These are phyloP conservation scores for Populus tomentosa DNA, from an alignment of 441 rosid genomes.

Conservation along the genomic window DNA sequence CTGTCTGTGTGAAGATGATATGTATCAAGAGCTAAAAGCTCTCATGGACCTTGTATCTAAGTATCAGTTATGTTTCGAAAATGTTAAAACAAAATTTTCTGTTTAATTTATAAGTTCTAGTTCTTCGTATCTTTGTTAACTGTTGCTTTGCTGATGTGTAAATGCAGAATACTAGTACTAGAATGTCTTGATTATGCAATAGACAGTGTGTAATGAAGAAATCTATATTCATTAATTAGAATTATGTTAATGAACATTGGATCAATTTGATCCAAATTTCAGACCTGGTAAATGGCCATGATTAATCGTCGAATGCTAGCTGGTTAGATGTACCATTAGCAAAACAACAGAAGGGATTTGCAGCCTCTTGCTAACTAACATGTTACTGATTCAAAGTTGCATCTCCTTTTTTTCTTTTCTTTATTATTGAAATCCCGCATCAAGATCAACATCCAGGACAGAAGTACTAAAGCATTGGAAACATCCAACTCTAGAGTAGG, in stretches of 20 bases:
- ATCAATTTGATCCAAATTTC: background rate
- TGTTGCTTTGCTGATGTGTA: background rate
- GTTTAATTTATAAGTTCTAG: background rate
- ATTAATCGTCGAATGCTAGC: background rate
- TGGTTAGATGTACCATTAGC: background rate
- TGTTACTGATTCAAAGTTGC: too few species aligned
- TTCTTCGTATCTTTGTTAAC: background rate
- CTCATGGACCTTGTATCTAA: too few species aligned
- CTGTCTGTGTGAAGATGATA: too few species aligned
- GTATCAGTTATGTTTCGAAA: background rate
- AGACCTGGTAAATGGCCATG: background rate
- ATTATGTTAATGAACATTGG: background rate
- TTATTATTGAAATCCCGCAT: background rate
- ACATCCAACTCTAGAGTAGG: background rate
- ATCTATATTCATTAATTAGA: background rate
- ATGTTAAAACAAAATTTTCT: background rate
- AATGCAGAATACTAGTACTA: background rate
- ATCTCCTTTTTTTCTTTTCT: background rate
- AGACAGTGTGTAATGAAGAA: background rate
- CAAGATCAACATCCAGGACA: background rate
- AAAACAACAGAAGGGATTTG: background rate
- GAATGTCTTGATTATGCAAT: background rate
- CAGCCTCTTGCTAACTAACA: background rate
- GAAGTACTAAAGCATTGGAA: background rate
- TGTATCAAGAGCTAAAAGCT: too few species aligned